phyloP scores from a whole-genome alignment of 805 yeast genomes.

The Saturnispora kantuleensis region DNA sequence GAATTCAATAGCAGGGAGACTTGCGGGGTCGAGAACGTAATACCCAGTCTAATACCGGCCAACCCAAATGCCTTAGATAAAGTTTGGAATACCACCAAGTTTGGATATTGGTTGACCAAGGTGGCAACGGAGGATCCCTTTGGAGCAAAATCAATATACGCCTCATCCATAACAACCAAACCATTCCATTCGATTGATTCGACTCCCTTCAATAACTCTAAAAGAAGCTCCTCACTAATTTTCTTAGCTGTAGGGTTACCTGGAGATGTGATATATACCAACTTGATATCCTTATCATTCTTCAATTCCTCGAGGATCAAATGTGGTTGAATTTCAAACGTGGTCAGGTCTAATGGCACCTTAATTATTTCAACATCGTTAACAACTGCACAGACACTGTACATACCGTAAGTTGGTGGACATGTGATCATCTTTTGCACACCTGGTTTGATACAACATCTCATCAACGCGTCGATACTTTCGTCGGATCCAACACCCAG shows the following conservation, averaged over 20 bases:
- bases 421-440: slow-evolving; percentile 72
- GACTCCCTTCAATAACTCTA: slow-evolving; percentile 31
- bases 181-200: slow-evolving; percentile 53
- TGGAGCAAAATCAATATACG: slow-evolving; percentile 80
- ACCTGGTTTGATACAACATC: slow-evolving; percentile 79
- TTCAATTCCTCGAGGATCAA: slow-evolving; percentile 42
- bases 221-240: slow-evolving; percentile 40
- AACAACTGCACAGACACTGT: slow-evolving; percentile 78
- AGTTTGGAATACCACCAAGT: slow-evolving; percentile 83
- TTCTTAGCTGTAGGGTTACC: slow-evolving; percentile 90
- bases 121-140: slow-evolving; percentile 63
- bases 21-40: slow-evolving; percentile 55
- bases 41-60: slow-evolving; percentile 88
- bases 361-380: slow-evolving; percentile 74
- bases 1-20: slow-evolving; percentile 67
- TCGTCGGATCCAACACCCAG: slow-evolving; percentile 98
- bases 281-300: slow-evolving; percentile 54
- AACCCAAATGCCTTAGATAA: slow-evolving; percentile 91
- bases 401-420: slow-evolving; percentile 98
- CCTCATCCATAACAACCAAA: slow-evolving; percentile 83
- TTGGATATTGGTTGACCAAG: slow-evolving; percentile 70
- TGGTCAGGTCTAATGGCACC: slow-evolving; percentile 61
- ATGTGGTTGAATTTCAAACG: slow-evolving; percentile 54
- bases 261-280: slow-evolving; percentile 84
- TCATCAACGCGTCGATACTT: slow-evolving; percentile 76